These are phyloP conservation scores for Dendrobium catenatum DNA, from an alignment of 106 monocot species.

Conservation along the genomic window DNA sequence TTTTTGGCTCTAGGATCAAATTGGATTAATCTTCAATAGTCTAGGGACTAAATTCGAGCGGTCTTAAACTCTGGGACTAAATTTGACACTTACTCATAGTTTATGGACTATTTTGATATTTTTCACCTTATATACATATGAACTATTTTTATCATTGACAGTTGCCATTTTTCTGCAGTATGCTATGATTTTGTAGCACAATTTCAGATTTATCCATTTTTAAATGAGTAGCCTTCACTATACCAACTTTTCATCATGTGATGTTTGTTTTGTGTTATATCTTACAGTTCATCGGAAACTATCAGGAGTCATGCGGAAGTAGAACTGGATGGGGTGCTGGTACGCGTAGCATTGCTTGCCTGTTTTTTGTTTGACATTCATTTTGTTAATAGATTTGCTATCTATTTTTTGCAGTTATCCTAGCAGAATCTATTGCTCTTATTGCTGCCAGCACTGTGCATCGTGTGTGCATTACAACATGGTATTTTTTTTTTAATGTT, in stretches of 20 bases:
- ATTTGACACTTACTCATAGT: no score
- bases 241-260: background rate
- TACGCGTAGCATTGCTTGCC: conserved; percentile 19
- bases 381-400: conserved; percentile 1
- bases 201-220: background rate
- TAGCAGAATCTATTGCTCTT: conserved; percentile 74
- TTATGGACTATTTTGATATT: no score
- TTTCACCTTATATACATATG: background rate
- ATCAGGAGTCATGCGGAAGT: conserved; percentile 66
- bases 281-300: conserved; percentile 87
- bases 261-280: background rate
- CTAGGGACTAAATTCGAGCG: no score
- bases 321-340: conserved; percentile 97
- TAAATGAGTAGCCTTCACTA: background rate
- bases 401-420: conserved; percentile 43
- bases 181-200: background rate
- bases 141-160: background rate
- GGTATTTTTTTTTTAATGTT: conserved; percentile 35
- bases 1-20: no score
- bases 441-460: conserved; percentile 89
- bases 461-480: conserved; percentile 97
- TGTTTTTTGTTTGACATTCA: background rate
- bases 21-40: no score
- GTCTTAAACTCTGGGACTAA: no score
- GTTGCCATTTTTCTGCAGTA: background rate